Conservation (phyloP, 176 grass and related monocot genomes). For the Eleusine coracana region DNA sequence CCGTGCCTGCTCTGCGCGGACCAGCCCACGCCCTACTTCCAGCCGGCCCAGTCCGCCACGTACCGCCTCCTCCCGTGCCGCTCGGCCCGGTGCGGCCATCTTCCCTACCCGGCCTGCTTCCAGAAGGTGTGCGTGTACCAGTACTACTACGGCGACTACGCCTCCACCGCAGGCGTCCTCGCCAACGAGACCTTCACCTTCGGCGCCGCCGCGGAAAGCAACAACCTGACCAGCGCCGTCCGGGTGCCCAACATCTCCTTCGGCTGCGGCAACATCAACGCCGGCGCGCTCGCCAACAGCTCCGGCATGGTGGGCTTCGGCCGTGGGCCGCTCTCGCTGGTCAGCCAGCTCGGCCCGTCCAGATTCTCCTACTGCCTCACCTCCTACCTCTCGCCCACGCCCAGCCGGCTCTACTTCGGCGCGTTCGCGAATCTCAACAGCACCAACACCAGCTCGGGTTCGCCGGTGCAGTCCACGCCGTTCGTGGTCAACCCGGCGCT, state of each 20-base stretch:
- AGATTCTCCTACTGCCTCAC: conserved; percentile 92
- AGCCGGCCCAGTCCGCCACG: conserved; percentile 45
- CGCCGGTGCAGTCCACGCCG: conserved; percentile 49
- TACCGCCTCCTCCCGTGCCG: conserved; percentile 47
- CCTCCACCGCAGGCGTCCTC: conserved; percentile 64
- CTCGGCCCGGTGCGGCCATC: conserved; percentile 39
- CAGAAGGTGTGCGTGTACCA: conserved; percentile 61
- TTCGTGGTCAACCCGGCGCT: conserved; percentile 53
- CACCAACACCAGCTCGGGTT: conserved; percentile 30
- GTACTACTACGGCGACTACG: conserved; percentile 66
- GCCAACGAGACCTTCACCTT: conserved; percentile 82
- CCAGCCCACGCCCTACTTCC: conserved; percentile 60
- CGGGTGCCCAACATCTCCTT: conserved; percentile 49
- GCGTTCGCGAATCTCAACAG: conserved; percentile 48
- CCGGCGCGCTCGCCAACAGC: conserved; percentile 60
- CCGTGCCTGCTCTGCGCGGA: conserved; percentile 67
- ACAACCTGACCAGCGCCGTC: conserved; percentile 23
- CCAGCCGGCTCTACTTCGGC: conserved; percentile 82
- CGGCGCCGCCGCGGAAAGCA: conserved; percentile 24
- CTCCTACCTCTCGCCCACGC: conserved; percentile 35
- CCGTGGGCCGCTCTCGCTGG: conserved; percentile 61
- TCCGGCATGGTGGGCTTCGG: conserved; percentile 90
- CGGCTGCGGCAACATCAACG: conserved; percentile 71
- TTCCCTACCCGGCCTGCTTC: conserved; percentile 56
- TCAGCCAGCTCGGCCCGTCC: conserved; percentile 48